Evolutionary conservation across 164 flowering plant genomes (phyloP), one percentile per base, ranked within the genome.

Genomic region (Protea cynaroides): DNA sequence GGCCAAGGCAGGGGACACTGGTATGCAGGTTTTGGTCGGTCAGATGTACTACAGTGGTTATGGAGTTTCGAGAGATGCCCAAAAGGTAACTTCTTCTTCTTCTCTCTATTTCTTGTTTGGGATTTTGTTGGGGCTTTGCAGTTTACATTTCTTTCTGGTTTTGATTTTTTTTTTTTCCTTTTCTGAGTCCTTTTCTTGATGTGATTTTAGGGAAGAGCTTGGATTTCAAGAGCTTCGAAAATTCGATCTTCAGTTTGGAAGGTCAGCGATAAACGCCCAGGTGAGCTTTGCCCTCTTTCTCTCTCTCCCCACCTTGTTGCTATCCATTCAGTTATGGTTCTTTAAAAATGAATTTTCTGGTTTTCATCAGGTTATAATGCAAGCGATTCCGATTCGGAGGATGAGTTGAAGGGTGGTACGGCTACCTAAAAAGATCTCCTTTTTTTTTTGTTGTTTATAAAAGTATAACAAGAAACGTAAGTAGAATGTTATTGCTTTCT

Each of bases 41-140:
- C 97, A 91, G 83, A 91, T 94, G 97, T 94, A 91, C 71, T 74
- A 43, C 66, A 85, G 79, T 56, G 99, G 99, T 29, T 91, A 94
- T 77, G 99, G 99, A 8, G 81, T 88, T 19, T 63, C 86, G 21
- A 83, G 63, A 76, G 86, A 94, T 71, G 69, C 69, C 6, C 78
- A 79, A 40, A 89, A 82, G 96, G 99, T 92, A 5, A 18, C 18
- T 23, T 46, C 24, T 58, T 59, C 34, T 29, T 29, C 7, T 12
- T 54, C 23, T 23, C 1, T 21, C 6, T 19, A 8, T 1, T 21
- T 52, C 1, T 19, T 7, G 19, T 18, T 8, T 22, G 11, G 14
- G 23, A 54, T 3, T 22, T 22, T 22, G 9, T n/a, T 7, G 34
- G 19, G 8, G 18, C 8, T 24, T 38, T 9, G 52, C 9, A 0